Evolutionary conservation across 108 stramenopile species (phyloP).

Genomic region (Conticribra weissflogii): DNA sequence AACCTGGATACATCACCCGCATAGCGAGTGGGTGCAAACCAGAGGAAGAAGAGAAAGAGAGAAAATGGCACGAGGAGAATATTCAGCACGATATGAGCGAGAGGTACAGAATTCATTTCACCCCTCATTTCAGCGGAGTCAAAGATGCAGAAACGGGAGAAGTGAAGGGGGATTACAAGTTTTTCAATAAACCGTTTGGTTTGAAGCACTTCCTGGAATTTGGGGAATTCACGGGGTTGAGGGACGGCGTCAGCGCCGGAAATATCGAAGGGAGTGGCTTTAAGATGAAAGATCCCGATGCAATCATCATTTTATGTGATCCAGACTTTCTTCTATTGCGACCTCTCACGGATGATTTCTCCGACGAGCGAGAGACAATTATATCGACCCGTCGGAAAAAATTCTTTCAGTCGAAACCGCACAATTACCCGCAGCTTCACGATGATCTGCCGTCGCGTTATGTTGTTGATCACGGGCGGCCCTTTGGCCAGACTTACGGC

Average conservation of each 20-base stretch:
- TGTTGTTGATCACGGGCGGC: constrained; percentile 81
- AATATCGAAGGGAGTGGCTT: background rate
- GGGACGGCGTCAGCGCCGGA: constrained; percentile 15
- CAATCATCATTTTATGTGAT: constrained; percentile 91
- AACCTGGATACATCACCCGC: constrained; percentile 83
- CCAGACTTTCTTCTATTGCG: constrained; percentile 93
- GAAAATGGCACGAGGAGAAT: constrained; percentile 40
- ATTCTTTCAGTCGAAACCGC: constrained; percentile 3
- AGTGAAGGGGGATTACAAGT: constrained; percentile 76
- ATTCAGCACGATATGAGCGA: constrained; percentile 40
- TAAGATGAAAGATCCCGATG: constrained; percentile 53
- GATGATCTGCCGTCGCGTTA: constrained; percentile 63
- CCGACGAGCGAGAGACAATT: constrained; percentile 46
- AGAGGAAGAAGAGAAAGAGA: constrained; percentile 23
- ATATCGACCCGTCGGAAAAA: constrained; percentile 26
- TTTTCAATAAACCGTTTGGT: constrained; percentile 89
- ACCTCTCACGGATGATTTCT: constrained; percentile 79
- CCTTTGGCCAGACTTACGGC: constrained; percentile 90
- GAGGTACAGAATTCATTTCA: constrained; percentile 77
- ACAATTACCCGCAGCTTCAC: no score
- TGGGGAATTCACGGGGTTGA: constrained; percentile 47
- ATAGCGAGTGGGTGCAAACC: constrained; percentile 78
- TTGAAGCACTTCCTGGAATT: constrained; percentile 75
- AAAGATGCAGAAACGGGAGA: constrained; percentile 52
- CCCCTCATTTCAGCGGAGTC: constrained; percentile 69